Evolutionary conservation across 768 basidiomycete species (phyloP).

Genomic region (Xanthoconium purpureum): DNA sequence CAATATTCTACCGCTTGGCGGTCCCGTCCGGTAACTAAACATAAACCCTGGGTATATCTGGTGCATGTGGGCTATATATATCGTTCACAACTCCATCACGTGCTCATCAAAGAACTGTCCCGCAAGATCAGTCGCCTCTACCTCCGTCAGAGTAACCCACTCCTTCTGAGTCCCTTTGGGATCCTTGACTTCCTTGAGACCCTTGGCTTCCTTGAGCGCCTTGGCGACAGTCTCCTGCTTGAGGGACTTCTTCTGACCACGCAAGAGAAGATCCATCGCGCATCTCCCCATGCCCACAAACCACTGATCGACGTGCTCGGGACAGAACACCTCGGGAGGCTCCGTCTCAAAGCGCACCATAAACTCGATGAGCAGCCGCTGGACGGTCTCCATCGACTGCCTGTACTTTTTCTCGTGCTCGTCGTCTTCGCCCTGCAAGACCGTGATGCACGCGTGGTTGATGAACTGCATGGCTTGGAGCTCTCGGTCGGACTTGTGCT

Average conservation of each 20-base stretch:
- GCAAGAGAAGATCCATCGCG: constrained; percentile 14
- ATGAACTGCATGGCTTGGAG: constrained; percentile 9
- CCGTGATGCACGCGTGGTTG: constrained; percentile 31
- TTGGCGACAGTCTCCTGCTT: constrained; percentile 11
- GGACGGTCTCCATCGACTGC: constrained; percentile 13
- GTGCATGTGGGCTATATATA: neutral
- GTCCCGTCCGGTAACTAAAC: no score
- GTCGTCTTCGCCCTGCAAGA: constrained; percentile 19
- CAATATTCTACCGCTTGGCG: no score
- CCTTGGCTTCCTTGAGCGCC: constrained; percentile 11
- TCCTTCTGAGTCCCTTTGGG: constrained; percentile 4
- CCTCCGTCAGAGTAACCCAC: constrained; percentile 3
- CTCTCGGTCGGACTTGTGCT: constrained; percentile 12
- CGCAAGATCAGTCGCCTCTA: constrained; percentile 7
- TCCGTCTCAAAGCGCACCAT: neutral
- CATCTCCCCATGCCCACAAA: constrained; percentile 15
- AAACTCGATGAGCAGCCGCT: constrained; percentile 12
- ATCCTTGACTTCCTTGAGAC: constrained; percentile 7
- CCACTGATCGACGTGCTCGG: constrained; percentile 10
- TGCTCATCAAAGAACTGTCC: constrained; percentile 13
- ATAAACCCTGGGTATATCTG: neutral
- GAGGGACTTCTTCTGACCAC: constrained; percentile 4
- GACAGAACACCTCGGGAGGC: constrained; percentile 3
- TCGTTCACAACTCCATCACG: constrained; percentile 1
- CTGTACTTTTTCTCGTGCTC: constrained; percentile 18